Conservation (phyloP, 2,329 filamentous ascomycete species). For the Graphium sp. region DNA sequence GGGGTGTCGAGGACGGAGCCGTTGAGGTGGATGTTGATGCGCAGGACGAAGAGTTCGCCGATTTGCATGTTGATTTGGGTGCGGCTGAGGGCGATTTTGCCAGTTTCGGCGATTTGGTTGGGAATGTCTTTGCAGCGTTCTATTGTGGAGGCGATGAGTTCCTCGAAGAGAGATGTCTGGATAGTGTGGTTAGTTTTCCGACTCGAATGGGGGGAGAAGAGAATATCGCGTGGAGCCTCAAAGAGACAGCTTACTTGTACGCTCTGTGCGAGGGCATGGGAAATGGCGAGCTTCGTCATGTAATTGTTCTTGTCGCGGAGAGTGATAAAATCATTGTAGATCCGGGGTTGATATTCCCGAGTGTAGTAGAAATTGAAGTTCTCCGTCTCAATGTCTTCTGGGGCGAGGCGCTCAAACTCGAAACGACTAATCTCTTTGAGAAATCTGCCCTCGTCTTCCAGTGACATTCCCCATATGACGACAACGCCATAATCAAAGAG, state of each 20-base stretch:
- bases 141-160: slow-evolving; percentile 85
- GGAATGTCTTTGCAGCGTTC: slow-evolving; percentile 87
- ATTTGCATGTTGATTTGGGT: slow-evolving; percentile 99
- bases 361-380: slow-evolving; percentile 99
- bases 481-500: slow-evolving; percentile 95
- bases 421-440: slow-evolving; percentile 90
- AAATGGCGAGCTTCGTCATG: slow-evolving; percentile 96
- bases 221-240: not conserved
- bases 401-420: slow-evolving; percentile 73
- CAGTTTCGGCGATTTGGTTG: slow-evolving; percentile 79
- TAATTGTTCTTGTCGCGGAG: slow-evolving; percentile 88
- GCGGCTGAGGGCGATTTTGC: slow-evolving; percentile 76
- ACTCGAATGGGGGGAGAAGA: not conserved
- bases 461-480: slow-evolving; percentile 95
- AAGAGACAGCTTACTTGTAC: slow-evolving; percentile 57
- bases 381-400: slow-evolving; percentile 85
- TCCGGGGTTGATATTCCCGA: slow-evolving; percentile 88
- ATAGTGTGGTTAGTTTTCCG: not conserved
- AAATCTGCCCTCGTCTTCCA: slow-evolving; percentile 78
- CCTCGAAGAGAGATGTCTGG: slow-evolving; percentile 86
- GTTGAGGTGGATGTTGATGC: slow-evolving; percentile 96
- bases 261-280: slow-evolving; percentile 85
- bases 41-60: slow-evolving; percentile 89
- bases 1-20: slow-evolving; percentile 92
- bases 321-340: slow-evolving; percentile 99